Base-by-base conservation (phyloP, 345 rosid species). In the Nephelium lappaceum region DNA sequence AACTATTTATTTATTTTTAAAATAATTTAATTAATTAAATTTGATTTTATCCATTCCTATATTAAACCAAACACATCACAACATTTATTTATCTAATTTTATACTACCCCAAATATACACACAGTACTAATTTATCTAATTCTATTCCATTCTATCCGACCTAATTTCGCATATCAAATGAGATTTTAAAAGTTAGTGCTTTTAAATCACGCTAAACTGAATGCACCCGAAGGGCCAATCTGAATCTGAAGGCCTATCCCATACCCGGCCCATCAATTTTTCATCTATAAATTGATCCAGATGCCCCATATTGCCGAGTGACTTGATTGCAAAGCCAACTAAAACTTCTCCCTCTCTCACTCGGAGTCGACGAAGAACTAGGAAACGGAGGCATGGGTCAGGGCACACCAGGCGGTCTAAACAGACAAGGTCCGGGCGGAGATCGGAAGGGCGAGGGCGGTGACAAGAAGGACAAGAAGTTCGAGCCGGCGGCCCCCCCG, bases 391-490 rank as follows among this genome's bases (percentile, higher is more conserved):
- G 62, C 71, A 93, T 94, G 99, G 97, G 99, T 77, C 96, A 96
- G 81, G 97, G 97, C 66, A 88, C 97, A 27, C 93, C 99, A 8
- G 94, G 95, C 70, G 93, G 97, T n/a, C 70, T 88, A 61, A 92
- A 88, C 81, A 86, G 97, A 62, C 96, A 88, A 75, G 89, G 90
- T 36, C 76, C 61, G 3, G 84, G 90, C 11, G 97, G 95, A n/a
- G 97, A 91, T 81, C 88, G 92, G 78, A 94, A 89, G 75, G 87
- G 82, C 5, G 94, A 90, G 76, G 94, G 92, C 21, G 85, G 90
- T 15, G 93, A 92, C 67, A 97, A 93, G 88, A 97, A 97, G 78
- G 98, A 93, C 47, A 93, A 94, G 87, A 97, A 94, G 84, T 94
- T 89, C 75, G 97, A 94, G 82, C 98, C 95, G 18, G 91, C 98